Evolutionary conservation across 306 rosid genomes (phyloP), one percentile per base, ranked within the genome.

Genomic region (Rosa rugosa): DNA sequence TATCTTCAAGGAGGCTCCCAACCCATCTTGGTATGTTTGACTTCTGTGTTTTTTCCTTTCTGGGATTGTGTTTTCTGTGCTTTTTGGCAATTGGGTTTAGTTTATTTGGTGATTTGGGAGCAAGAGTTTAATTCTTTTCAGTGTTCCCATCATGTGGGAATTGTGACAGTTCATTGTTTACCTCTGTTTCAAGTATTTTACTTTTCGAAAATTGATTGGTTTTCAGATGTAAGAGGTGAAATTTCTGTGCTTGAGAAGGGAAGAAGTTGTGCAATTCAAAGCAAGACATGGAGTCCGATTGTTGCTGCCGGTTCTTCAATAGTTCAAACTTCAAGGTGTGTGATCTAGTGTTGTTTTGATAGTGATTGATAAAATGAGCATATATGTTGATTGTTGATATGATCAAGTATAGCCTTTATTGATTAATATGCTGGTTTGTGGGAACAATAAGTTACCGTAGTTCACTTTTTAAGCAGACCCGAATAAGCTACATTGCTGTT

Each of bases 21-120:
- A 18, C 67, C 42, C 87, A 82, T 83, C 75, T 90, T 76, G 93
- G 97, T 93, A 90, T 34, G 80, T 42, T 71, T 82, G 8, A 20
- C 62, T 53, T 36, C 14, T 18, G 40, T 68, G 31, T 0, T 56
- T 31, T 54, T 57, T 64, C 49, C 20, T 63, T 44, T 20, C 14
- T 76, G 60, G 44, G n/a, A 53, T 47, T 14, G 53, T 25, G 23
- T 11, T 65, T 59, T 20, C 47, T 56, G 20, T 8, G 13, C 20
- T 25, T 78, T 42, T 42, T 57, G 50, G 69, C 38, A 70, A 46
- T 38, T 62, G 67, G 84, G 81, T 64, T 66, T 41, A 27, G 25
- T 1, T 34, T 65, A 13, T 45, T 72, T 47, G 71, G 60, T 59
- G 34, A 46, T 36, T 63, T 65, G 34, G 80, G 22, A 16, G 71